Percentiles rank a stretch among this genome's conserved stretches.
phyloP scores from a whole-genome alignment of 73 alveolate genomes.

The Paramecium pentaurelia region DNA sequence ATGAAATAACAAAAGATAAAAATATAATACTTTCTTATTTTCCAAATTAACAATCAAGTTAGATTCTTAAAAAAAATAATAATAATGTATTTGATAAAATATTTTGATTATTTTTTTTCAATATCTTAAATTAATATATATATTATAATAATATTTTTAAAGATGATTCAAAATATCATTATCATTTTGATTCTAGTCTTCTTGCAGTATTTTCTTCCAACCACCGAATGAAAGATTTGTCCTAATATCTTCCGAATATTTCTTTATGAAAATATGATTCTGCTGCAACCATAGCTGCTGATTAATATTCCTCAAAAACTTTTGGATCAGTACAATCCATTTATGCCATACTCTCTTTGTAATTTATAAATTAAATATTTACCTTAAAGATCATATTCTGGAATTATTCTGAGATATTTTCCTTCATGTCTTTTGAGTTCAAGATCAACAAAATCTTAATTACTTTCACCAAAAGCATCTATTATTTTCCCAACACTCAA shows the following conservation, averaged over 20 bases:
- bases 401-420: slow-evolving; percentile 35
- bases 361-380: not conserved
- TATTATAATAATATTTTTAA: not conserved
- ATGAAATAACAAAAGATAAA: not conserved
- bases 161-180: not conserved
- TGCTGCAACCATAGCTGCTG: slow-evolving; percentile 24
- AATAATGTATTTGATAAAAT: not conserved
- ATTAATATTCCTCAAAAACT: slow-evolving; percentile 27
- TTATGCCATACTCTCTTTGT: slow-evolving; percentile 13
- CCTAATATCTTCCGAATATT: slow-evolving; percentile 45
- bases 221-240: slow-evolving; percentile 39
- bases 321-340: slow-evolving; percentile 58
- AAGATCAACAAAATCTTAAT: slow-evolving; percentile 49
- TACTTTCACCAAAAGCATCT: slow-evolving; percentile 51
- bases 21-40: not conserved
- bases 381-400: slow-evolving; percentile 35
- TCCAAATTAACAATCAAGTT: not conserved
- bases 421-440: slow-evolving; percentile 40
- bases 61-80: not conserved
- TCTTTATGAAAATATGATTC: not conserved
- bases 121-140: not conserved
- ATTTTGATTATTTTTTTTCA: not conserved
- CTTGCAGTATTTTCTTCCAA: slow-evolving; percentile 47
- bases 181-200: slow-evolving; percentile 17
- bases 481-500: slow-evolving; percentile 36